A percentile compares a stretch with the other conserved stretches of the same genome.
Evolutionary conservation across 352 stramenopile species (phyloP).

Genomic region (Phytophthora kernoviae): DNA sequence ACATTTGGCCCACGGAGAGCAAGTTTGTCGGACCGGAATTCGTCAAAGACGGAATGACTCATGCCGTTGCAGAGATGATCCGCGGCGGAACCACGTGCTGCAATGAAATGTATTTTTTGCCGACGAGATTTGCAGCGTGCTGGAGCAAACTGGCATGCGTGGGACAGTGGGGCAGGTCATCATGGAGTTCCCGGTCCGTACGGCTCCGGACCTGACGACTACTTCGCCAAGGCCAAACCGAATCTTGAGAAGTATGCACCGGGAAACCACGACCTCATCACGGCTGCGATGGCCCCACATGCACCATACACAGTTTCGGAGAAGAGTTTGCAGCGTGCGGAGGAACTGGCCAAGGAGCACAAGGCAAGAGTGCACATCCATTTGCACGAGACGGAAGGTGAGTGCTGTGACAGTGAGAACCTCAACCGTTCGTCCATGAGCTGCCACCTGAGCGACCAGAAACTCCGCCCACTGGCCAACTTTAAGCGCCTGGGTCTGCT

Average conservation of each 20-base stretch:
- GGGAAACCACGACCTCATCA: slow-evolving; percentile 60
- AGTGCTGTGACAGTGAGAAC: slow-evolving; percentile 79
- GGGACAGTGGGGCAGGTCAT: slow-evolving; percentile 69
- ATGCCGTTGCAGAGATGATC: slow-evolving; percentile 91
- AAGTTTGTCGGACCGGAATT: slow-evolving; percentile 80
- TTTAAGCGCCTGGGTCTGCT: slow-evolving; percentile 81
- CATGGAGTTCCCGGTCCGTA: slow-evolving; percentile 79
- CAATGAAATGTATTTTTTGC: slow-evolving; percentile 94
- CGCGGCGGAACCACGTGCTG: slow-evolving; percentile 87
- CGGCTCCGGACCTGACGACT: slow-evolving; percentile 59
- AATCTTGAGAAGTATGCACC: slow-evolving; percentile 71
- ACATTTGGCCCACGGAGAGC: slow-evolving; percentile 88
- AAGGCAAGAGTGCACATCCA: slow-evolving; percentile 84
- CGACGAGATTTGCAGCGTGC: slow-evolving; percentile 49
- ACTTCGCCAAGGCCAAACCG: slow-evolving; percentile 72
- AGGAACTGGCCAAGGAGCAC: slow-evolving; percentile 50
- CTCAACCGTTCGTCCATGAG: slow-evolving; percentile 73
- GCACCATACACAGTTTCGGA: slow-evolving; percentile 88
- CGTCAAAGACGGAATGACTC: slow-evolving; percentile 68
- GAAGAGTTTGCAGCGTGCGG: slow-evolving; percentile 43
- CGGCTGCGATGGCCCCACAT: slow-evolving; percentile 78
- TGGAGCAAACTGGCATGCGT: slow-evolving; percentile 74
- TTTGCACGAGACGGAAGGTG: slow-evolving; percentile 83
- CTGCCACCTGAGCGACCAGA: slow-evolving; percentile 80
- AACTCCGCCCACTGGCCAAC: slow-evolving; percentile 80